A percentile compares a stretch with the other conserved stretches of the same genome.
These are phyloP conservation scores for Sugiyamaella marilandica DNA, from an alignment of 805 yeast genomes.

Conservation along the genomic window DNA sequence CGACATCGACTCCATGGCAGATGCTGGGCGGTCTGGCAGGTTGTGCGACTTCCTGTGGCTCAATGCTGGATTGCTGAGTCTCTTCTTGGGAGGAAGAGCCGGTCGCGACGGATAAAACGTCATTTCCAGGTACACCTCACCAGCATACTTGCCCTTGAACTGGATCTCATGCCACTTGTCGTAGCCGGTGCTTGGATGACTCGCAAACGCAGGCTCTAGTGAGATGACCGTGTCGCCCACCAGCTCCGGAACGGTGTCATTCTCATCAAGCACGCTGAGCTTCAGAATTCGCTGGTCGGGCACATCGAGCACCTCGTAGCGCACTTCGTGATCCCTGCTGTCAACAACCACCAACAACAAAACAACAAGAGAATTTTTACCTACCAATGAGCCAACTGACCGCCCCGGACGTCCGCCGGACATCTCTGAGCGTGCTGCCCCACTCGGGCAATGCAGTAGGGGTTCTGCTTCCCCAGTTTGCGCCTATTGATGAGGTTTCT, in stretches of 20 bases:
- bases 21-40: not conserved
- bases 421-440: conserved; percentile 81
- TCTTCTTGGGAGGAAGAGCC: conserved; percentile 20
- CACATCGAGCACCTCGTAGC: conserved; percentile 29
- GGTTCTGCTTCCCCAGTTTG: conserved; percentile 88
- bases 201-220: conserved; percentile 63
- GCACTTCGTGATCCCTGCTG: conserved; percentile 34
- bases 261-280: conserved; percentile 77
- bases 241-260: conserved; percentile 69
- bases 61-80: not conserved
- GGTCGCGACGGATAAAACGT: conserved; percentile 67
- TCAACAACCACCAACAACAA: conserved; percentile 24
- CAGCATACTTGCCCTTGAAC: conserved; percentile 71
- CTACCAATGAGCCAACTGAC: conserved; percentile 90
- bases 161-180: conserved; percentile 79
- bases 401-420: conserved; percentile 75
- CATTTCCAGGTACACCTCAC: conserved; percentile 84
- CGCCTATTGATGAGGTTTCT: conserved; percentile 82
- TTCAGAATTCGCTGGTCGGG: conserved; percentile 52
- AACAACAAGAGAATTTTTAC: conserved; percentile 57
- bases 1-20: not conserved
- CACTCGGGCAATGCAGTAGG: conserved; percentile 77
- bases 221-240: conserved; percentile 81
- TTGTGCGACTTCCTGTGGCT: not conserved
- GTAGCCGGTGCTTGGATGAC: conserved; percentile 65